Evolutionary conservation across 192 early-diverging fungal species (phyloP).

Genomic region (Thoreauomyces humboldtii): DNA sequence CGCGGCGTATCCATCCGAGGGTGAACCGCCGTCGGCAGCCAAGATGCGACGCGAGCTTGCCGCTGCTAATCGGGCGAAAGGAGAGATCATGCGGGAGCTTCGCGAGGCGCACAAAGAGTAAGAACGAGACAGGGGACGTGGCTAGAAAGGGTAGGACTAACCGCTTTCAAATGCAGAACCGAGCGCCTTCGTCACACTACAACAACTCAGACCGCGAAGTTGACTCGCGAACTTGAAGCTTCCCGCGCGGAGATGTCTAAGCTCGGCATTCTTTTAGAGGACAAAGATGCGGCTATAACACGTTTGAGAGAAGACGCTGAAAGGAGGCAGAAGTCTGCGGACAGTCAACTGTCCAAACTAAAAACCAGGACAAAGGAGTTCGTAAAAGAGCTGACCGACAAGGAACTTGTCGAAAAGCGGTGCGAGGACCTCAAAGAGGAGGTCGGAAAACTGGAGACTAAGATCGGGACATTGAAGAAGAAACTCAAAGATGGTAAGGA

Average conservation of each 20-base stretch:
- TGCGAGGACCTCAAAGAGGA: conserved; percentile 34
- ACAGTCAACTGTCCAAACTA: conserved; percentile 36
- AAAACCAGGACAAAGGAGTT: conserved; percentile 41
- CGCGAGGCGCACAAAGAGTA: conserved; percentile 41
- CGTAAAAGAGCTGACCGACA: conserved; percentile 36
- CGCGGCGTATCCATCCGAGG: too few species aligned
- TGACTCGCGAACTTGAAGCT: conserved; percentile 40
- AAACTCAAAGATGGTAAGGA: conserved; percentile 39
- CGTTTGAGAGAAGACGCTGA: conserved; percentile 48
- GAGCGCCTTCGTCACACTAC: conserved; percentile 39
- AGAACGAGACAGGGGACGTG: too few species aligned
- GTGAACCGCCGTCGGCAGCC: not conserved
- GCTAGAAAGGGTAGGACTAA: too few species aligned
- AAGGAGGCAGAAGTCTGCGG: conserved; percentile 35
- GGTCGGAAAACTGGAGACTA: conserved; percentile 32
- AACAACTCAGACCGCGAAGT: conserved; percentile 25
- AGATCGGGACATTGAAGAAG: conserved; percentile 36
- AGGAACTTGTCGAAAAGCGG: conserved; percentile 26
- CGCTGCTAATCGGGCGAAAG: conserved; percentile 38
- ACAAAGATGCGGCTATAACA: conserved; percentile 31
- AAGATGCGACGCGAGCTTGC: conserved; percentile 26
- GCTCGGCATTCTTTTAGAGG: conserved; percentile 22
- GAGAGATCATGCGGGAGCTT: conserved; percentile 42
- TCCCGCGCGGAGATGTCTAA: conserved; percentile 26
- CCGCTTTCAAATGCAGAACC: conserved; percentile 21